phyloP scores from a whole-genome alignment of 2,329 filamentous ascomycete species.

The Monosporascus sp. region DNA sequence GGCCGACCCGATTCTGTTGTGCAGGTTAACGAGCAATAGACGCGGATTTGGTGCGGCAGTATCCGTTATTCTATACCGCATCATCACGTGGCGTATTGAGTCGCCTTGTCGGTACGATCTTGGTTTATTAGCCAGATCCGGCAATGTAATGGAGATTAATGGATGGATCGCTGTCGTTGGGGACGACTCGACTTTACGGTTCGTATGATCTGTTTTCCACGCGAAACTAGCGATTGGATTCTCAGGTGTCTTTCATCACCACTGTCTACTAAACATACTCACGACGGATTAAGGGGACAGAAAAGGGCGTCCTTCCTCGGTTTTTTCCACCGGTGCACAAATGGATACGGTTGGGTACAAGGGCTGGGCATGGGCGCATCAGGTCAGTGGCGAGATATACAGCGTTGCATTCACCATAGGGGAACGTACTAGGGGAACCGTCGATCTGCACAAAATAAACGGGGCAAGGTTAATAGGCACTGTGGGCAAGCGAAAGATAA shows the following conservation, averaged over 20 bases:
- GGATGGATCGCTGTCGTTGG: not conserved
- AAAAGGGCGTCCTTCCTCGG: not conserved
- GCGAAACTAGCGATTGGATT: slow-evolving; percentile 7
- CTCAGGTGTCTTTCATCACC: slow-evolving; percentile 10
- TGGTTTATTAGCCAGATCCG: not conserved
- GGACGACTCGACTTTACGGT: slow-evolving; percentile 11
- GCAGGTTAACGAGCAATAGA: slow-evolving; percentile 5
- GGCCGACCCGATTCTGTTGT: slow-evolving; percentile 9
- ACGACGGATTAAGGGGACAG: slow-evolving; percentile 3
- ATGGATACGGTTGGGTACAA: not conserved
- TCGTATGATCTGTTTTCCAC: slow-evolving; percentile 11
- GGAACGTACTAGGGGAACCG: not conserved
- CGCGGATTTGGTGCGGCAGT: not conserved
- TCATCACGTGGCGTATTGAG: not conserved
- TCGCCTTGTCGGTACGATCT: not conserved
- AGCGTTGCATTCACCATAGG: not conserved
- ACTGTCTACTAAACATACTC: slow-evolving; percentile 7
- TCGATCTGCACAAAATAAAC: not conserved
- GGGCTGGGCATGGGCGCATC: not conserved
- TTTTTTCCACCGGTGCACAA: not conserved
- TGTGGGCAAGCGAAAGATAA: not conserved
- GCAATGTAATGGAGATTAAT: not conserved
- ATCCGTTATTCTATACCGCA: not conserved
- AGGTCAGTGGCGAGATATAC: not conserved
- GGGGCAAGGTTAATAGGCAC: not conserved